These are phyloP conservation scores for Colletotrichum sp. DNA, from an alignment of 2,329 filamentous ascomycete species.

Conservation along the genomic window DNA sequence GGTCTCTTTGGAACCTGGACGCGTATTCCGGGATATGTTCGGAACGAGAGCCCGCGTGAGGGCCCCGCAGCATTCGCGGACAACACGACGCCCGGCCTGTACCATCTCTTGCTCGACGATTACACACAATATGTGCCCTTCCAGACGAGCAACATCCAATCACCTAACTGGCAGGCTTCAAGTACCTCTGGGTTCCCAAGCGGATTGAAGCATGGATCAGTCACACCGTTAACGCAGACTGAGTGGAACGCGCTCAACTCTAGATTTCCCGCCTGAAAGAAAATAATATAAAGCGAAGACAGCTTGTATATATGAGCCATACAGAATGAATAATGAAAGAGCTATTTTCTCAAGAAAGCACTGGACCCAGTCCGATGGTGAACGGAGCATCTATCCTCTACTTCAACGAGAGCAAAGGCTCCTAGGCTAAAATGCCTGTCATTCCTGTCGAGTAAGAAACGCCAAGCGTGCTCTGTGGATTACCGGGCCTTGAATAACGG, in stretches of 20 bases:
- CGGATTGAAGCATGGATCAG: constrained; percentile 52
- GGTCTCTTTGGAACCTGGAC: constrained; percentile 56
- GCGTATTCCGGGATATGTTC: constrained; percentile 39
- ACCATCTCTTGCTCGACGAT: constrained; percentile 49
- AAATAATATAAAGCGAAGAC: not conserved
- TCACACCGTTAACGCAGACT: constrained; percentile 45
- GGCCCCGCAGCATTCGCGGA: constrained; percentile 43
- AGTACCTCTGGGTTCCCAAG: constrained; percentile 41
- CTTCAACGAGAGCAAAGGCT: not conserved
- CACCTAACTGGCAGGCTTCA: constrained; percentile 41
- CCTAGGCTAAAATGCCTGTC: not conserved
- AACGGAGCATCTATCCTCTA: not conserved
- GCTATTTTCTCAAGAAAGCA: not conserved
- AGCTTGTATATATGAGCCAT: not conserved
- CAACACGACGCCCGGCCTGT: constrained; percentile 35
- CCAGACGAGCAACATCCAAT: constrained; percentile 41
- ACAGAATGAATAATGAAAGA: not conserved
- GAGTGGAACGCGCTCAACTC: constrained; percentile 39
- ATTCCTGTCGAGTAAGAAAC: not conserved
- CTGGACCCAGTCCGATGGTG: not conserved
- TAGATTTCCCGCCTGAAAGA: not conserved
- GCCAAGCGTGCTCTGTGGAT: not conserved
- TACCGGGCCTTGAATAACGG: not conserved
- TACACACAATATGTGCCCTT: constrained; percentile 50
- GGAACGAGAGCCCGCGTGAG: constrained; percentile 34